Evolutionary conservation across 2,329 filamentous ascomycete species (phyloP).

Genomic region (Phialophora chinensis): DNA sequence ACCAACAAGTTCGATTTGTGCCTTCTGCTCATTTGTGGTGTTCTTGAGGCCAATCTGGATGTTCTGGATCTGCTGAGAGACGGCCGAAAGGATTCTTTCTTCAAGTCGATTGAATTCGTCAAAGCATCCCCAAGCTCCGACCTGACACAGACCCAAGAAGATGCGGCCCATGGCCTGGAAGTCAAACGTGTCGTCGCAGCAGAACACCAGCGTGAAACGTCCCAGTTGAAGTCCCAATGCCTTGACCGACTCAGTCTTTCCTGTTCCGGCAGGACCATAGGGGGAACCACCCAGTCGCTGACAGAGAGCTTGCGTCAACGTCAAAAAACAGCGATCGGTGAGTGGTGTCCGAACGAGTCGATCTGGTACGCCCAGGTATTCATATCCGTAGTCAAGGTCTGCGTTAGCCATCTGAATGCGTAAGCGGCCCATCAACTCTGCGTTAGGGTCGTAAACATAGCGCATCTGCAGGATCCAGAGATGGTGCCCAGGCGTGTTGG

Average conservation of each 20-base stretch:
- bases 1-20: conserved; percentile 92
- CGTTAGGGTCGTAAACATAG: conserved; percentile 83
- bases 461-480: conserved; percentile 97
- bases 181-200: conserved; percentile 99
- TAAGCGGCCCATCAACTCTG: conserved; percentile 81
- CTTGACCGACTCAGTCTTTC: conserved; percentile 99
- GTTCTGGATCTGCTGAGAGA: conserved; percentile 99
- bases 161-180: conserved; percentile 99
- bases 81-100: conserved; percentile 94
- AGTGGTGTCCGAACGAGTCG: conserved; percentile 94
- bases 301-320: conserved; percentile 91
- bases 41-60: conserved; percentile 95
- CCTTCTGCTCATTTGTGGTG: conserved; percentile 76
- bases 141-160: conserved; percentile 98
- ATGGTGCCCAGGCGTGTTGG: conserved; percentile 78
- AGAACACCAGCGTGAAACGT: conserved; percentile 97
- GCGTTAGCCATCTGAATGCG: conserved; percentile 97
- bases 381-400: conserved; percentile 92
- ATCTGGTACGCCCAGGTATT: conserved; percentile 96
- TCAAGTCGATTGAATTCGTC: conserved; percentile 99
- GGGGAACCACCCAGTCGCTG: conserved; percentile 95
- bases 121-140: conserved; percentile 99
- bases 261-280: conserved; percentile 95
- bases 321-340: conserved; percentile 97
- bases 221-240: conserved; percentile 94